Percentiles rank a stretch among this genome's conserved stretches.
These are phyloP conservation scores for Polytrichum commune DNA, from an alignment of 225 moss, liverwort and hornwort species.

Conservation along the genomic window DNA sequence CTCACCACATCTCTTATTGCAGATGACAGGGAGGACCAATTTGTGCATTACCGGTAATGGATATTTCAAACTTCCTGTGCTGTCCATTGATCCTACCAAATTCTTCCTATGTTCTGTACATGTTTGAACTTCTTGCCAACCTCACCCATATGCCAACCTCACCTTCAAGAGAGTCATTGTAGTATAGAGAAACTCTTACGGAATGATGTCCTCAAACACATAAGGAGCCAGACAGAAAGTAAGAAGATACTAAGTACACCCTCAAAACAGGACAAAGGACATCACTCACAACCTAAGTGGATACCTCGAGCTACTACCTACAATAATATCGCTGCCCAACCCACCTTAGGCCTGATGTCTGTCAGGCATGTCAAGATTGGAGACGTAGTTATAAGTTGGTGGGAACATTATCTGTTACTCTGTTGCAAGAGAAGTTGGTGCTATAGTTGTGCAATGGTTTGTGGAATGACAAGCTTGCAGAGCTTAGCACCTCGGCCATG, in stretches of 20 bases:
- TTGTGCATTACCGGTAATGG: no score
- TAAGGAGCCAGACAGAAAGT: constrained; percentile 16
- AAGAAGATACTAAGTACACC: constrained; percentile 25
- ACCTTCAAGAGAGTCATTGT: no score
- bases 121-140: no score
- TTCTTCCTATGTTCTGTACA: no score
- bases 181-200: no score
- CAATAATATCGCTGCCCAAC: constrained; percentile 22
- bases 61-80: no score
- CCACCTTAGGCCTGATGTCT: constrained; percentile 61
- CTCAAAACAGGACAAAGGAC: constrained; percentile 41
- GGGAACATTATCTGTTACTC: constrained; percentile 55
- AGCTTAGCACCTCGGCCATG: constrained; percentile 63
- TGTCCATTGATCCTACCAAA: no score
- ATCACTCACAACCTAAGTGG: constrained; percentile 46
- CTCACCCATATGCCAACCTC: no score
- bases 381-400: constrained; percentile 53
- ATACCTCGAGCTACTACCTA: constrained; percentile 28
- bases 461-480: constrained; percentile 59
- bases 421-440: constrained; percentile 61
- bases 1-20: no score
- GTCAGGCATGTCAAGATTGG: constrained; percentile 47
- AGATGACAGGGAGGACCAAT: no score
- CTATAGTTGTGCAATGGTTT: constrained; percentile 57
- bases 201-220: no score